Base-by-base conservation (phyloP, 306 rosid species). In the Potentilla sterilis region DNA sequence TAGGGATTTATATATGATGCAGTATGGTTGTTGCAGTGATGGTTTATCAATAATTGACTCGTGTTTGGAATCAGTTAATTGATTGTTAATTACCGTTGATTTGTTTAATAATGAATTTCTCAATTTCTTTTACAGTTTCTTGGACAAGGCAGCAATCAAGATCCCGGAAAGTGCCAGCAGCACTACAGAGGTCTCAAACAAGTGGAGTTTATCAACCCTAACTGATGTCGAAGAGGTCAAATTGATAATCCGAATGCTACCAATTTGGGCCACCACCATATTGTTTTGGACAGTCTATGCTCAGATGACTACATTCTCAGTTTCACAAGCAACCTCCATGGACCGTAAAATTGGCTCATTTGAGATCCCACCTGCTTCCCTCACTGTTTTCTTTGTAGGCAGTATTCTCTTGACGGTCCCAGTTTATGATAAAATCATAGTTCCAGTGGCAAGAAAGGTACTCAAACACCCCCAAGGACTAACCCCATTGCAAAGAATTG, bases 191-290 rank as follows among this genome's bases (percentile, higher is more conserved):
- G 67, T 11, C 52, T 71, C 74, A n/a, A 87, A 73, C 66, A 87
- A 86, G 77, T 91, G 98, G 97, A 67, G 72, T 14, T n/a, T 87
- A 32, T 85, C 90, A 13, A 91, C 90, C 59, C 77, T 91, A 78
- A 90, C 92, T 2, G 97, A 94, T 44, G 89, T 94, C 14, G 97
- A 94, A 77, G 98, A 94, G 78, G 96, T 91, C 4, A 94, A 94
- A 78, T 2, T 77, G 77, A 72, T 94, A 3, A 6, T 91, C 59
- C 78, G 93, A 63, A 88, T 94, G 96, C 38, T 91, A 57, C 98
- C 98, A 1, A 90, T 94, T 6, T 94, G 98, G 98, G 98, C 91
- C 22, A 90, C 97, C 2, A 87, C 96, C n/a, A 89, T 94, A 10
- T 81, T 91, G 63, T 91, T 91, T 72, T 94, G 96, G 97, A 82